phyloP scores from a whole-genome alignment of 257 asterid species.

The Voacanga thouarsii region DNA sequence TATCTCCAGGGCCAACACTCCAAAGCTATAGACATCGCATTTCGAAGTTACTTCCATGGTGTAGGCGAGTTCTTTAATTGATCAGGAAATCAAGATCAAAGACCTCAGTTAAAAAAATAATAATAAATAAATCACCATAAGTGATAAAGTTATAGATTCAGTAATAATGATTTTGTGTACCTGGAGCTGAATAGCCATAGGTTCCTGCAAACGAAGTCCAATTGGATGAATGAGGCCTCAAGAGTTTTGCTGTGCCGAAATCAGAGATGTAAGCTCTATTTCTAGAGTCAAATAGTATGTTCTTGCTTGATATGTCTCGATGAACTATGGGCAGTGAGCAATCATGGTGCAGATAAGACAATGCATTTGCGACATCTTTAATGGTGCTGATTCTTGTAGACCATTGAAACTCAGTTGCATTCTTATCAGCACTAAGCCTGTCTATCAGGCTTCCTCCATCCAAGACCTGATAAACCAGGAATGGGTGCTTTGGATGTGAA shows the following conservation, averaged over 20 bases:
- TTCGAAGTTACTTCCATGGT: slow-evolving; percentile 21
- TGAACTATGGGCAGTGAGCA: slow-evolving; percentile 39
- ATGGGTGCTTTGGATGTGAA: slow-evolving; percentile 25
- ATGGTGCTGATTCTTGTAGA: slow-evolving; percentile 25
- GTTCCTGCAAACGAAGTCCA: slow-evolving; percentile 35
- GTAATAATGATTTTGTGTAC: not conserved
- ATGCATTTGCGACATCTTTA: slow-evolving; percentile 30
- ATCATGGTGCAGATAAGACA: slow-evolving; percentile 37
- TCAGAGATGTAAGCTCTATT: slow-evolving; percentile 23
- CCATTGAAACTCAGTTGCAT: slow-evolving; percentile 11
- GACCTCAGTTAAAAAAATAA: no score
- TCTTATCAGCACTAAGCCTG: slow-evolving; percentile 16
- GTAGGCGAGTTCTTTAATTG: slow-evolving; percentile 26
- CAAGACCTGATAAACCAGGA: slow-evolving; percentile 33
- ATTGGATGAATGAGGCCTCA: slow-evolving; percentile 23
- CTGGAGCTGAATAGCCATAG: slow-evolving; percentile 17
- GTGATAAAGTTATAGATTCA: no score
- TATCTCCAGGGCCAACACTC: slow-evolving; percentile 33
- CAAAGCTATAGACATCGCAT: slow-evolving; percentile 39
- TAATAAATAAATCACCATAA: no score
- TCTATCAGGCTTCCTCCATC: slow-evolving; percentile 30
- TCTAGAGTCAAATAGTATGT: slow-evolving; percentile 24
- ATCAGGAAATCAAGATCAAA: not conserved
- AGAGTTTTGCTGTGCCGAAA: slow-evolving; percentile 30
- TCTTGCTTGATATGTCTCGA: slow-evolving; percentile 41